These are phyloP conservation scores for Hibiscus syriacus DNA, from an alignment of 345 rosid genomes.

Conservation along the genomic window DNA sequence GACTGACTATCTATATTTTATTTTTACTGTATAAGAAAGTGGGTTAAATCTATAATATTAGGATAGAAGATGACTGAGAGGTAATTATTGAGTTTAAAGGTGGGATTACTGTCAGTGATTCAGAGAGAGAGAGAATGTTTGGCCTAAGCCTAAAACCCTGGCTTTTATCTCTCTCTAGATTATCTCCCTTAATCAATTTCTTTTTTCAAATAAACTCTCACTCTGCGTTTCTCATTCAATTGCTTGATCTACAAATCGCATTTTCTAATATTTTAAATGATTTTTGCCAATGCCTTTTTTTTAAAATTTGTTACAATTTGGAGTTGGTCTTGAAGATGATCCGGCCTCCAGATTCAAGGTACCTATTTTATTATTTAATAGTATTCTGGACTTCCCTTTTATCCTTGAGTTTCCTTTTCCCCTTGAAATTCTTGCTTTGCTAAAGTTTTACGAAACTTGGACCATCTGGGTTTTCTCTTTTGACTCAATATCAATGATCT, in stretches of 20 bases:
- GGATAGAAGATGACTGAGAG: too few relatives aligned
- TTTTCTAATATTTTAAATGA: not conserved
- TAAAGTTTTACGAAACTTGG: constrained; percentile 1
- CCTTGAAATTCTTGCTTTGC: not conserved
- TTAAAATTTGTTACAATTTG: not conserved
- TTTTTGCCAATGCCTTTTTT: constrained; percentile 20
- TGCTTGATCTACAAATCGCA: constrained; percentile 40
- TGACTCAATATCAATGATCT: not conserved
- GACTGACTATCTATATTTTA: too few relatives aligned
- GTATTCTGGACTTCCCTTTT: not conserved
- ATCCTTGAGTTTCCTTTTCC: not conserved
- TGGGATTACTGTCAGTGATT: constrained; percentile 36
- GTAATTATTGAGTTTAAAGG: too few relatives aligned
- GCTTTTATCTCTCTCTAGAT: constrained; percentile 15
- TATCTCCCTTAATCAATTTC: not conserved
- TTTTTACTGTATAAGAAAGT: too few relatives aligned
- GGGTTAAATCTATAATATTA: too few relatives aligned
- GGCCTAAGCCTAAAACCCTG: constrained; percentile 32
- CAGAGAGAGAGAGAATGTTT: constrained; percentile 23
- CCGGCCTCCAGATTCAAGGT: constrained; percentile 26
- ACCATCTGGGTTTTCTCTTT: constrained; percentile 9
- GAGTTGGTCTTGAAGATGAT: constrained; percentile 8
- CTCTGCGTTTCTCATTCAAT: not conserved
- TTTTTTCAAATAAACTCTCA: not conserved
- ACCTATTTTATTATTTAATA: not conserved